phyloP scores from a whole-genome alignment of 306 rosid genomes.

The Biancaea sappan region DNA sequence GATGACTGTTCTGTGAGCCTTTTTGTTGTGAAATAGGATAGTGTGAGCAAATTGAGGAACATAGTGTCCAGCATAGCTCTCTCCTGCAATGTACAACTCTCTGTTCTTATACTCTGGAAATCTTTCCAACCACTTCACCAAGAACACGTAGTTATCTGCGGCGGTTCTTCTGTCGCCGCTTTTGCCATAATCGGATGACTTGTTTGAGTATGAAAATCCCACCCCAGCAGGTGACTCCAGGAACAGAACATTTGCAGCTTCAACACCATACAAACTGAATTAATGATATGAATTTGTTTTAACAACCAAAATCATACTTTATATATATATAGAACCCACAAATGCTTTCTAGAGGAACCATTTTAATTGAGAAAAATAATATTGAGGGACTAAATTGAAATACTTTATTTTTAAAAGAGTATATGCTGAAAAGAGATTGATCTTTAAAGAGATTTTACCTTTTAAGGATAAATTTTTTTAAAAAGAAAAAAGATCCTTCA shows the following conservation, averaged over 20 bases:
- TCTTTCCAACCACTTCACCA: constrained; percentile 88
- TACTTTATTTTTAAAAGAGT: too few relatives aligned
- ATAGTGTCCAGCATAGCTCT: constrained; percentile 95
- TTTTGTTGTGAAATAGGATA: constrained; percentile 62
- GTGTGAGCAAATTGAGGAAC: constrained; percentile 93
- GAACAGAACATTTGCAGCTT: constrained; percentile 90
- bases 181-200: constrained; percentile 55
- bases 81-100: constrained; percentile 83
- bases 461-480: too few relatives aligned
- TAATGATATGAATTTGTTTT: too few relatives aligned
- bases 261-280: background rate
- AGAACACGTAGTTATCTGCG: constrained; percentile 57
- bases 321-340: too few relatives aligned
- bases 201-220: constrained; percentile 92
- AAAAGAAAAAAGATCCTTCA: too few relatives aligned
- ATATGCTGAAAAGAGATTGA: too few relatives aligned
- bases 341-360: too few relatives aligned
- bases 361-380: too few relatives aligned
- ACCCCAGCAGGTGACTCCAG: constrained; percentile 92
- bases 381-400: too few relatives aligned
- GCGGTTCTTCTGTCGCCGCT: constrained; percentile 83
- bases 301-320: too few relatives aligned
- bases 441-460: too few relatives aligned
- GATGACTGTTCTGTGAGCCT: constrained; percentile 50
- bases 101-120: constrained; percentile 76